Evolutionary conservation across 345 rosid species (phyloP).

Genomic region (Crucihimalaya himalaica): DNA sequence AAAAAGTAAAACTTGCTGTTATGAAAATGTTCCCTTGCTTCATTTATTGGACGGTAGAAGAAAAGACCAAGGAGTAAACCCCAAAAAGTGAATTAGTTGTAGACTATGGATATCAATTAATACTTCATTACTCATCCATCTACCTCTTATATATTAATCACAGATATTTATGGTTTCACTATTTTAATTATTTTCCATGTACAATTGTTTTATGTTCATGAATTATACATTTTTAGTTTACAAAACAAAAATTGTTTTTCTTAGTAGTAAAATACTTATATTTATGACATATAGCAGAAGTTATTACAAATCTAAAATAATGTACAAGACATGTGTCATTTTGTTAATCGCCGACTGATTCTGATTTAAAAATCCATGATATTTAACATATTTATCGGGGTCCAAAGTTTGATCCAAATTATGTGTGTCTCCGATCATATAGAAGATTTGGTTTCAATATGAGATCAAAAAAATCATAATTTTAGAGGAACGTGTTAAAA

Average conservation of each 20-base stretch:
- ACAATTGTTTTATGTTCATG: not conserved
- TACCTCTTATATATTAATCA: conserved; percentile 14
- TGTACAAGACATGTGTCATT: not conserved
- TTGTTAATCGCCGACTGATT: not conserved
- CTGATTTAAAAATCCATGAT: not conserved
- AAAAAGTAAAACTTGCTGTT: conserved; percentile 5
- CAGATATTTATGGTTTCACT: not conserved
- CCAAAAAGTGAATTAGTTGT: conserved; percentile 14
- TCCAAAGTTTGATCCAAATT: not conserved
- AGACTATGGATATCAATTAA: conserved; percentile 13
- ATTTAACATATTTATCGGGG: not conserved
- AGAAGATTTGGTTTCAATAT: not conserved
- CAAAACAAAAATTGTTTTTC: no score
- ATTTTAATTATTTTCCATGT: not conserved
- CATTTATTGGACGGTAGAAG: conserved; percentile 37
- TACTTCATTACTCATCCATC: conserved; percentile 13
- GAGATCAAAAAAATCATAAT: not conserved
- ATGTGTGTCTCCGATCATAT: not conserved
- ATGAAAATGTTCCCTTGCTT: not conserved
- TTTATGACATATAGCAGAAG: not conserved
- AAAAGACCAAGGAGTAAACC: conserved; percentile 10
- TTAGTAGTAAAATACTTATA: not conserved
- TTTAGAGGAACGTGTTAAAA: not conserved
- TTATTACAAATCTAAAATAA: not conserved
- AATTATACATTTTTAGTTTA: not conserved